Conservation (phyloP, 2,329 filamentous ascomycete genomes). For the Trichoderma pleuroti region DNA sequence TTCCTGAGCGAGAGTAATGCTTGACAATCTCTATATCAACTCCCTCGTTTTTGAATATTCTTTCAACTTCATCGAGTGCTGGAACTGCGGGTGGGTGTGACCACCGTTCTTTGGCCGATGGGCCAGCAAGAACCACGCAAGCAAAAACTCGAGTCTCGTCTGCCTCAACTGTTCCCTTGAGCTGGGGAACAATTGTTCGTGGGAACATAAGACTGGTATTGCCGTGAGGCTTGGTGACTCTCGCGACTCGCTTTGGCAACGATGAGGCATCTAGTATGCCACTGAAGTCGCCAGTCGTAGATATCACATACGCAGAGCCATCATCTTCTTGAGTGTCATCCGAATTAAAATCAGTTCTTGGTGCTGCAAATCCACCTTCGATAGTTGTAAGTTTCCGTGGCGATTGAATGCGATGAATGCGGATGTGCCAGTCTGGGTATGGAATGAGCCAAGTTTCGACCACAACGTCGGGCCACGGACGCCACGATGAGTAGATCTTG, state of each 20-base stretch:
- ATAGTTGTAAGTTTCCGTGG: neutral
- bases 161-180: constrained; percentile 8
- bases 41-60: neutral
- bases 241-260: neutral
- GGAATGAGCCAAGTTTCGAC: constrained; percentile 16
- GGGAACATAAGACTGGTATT: constrained; percentile 16
- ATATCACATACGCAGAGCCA: neutral
- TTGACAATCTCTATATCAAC: neutral
- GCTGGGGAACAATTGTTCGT: constrained; percentile 13
- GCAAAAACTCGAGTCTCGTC: neutral
- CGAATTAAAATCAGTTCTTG: neutral
- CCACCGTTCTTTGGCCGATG: neutral
- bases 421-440: constrained; percentile 1
- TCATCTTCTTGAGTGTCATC: neutral
- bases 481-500: neutral
- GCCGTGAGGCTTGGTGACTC: constrained; percentile 5
- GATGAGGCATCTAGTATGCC: neutral
- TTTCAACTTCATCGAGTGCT: neutral
- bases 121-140: neutral
- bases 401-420: constrained; percentile 13
- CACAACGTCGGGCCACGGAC: neutral
- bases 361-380: constrained; percentile 14
- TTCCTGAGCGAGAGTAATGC: neutral
- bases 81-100: neutral
- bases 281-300: neutral